Conservation (phyloP, 345 rosid genomes). For the Carallia pectinifolia region DNA sequence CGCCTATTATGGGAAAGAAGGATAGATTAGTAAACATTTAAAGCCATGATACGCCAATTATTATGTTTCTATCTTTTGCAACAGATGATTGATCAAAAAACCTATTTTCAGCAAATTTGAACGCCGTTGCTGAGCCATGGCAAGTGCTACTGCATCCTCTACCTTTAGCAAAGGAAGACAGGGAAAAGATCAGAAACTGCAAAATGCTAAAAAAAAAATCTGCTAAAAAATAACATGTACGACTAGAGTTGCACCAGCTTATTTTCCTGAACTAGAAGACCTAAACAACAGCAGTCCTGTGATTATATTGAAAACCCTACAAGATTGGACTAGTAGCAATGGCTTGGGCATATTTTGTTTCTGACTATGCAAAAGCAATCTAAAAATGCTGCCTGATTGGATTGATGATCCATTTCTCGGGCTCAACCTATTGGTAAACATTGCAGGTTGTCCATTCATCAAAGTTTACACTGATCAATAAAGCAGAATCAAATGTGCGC, state of each 20-base stretch:
- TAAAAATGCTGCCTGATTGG: no score
- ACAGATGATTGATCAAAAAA: not conserved
- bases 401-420: no score
- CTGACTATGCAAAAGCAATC: no score
- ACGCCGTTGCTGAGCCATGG: constrained; percentile 71
- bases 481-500: not conserved
- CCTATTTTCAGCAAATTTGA: constrained; percentile 40
- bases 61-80: no score
- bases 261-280: not conserved
- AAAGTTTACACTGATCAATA: no score
- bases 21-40: no score
- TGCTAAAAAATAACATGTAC: not conserved
- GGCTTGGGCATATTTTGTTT: no score
- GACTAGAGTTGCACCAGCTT: not conserved
- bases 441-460: no score
- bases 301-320: not conserved
- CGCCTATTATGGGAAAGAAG: constrained; percentile 6
- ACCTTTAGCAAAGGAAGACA: constrained; percentile 33
- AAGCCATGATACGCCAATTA: no score
- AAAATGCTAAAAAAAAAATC: constrained; percentile 3
- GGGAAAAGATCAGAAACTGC: constrained; percentile 2
- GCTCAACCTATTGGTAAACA: no score
- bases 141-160: constrained; percentile 73
- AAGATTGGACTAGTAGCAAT: no score
- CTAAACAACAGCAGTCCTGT: not conserved